Evolutionary conservation across 23 red algal species (phyloP).

Genomic region (Agarophyton chilense): DNA sequence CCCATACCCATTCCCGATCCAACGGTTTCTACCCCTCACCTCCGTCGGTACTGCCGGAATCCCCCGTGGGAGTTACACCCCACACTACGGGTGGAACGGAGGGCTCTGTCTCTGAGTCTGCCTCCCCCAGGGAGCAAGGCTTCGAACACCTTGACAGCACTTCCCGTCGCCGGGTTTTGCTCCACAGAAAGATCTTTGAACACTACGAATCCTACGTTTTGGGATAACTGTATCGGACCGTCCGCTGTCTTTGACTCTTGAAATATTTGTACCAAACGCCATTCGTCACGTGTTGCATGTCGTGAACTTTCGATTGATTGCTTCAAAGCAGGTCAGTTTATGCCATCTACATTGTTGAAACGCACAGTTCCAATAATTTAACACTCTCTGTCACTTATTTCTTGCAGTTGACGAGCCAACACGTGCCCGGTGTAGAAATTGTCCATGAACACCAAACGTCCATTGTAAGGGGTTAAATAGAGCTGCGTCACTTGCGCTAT

Average conservation of each 20-base stretch:
- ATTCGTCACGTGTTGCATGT: not conserved
- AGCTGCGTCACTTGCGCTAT: not conserved
- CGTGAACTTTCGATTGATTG: not conserved
- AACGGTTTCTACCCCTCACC: too few species aligned
- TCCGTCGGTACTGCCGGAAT: too few species aligned
- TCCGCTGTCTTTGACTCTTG: not conserved
- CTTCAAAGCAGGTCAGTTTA: not conserved
- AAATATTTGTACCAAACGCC: not conserved
- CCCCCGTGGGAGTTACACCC: too few species aligned
- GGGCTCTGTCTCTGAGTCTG: too few species aligned
- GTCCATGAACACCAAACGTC: not conserved
- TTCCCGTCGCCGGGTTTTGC: too few species aligned
- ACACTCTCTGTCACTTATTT: not conserved
- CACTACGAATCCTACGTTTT: not conserved
- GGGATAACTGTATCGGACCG: not conserved
- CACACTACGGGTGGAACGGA: too few species aligned
- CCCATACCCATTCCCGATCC: too few species aligned
- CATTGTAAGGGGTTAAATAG: not conserved
- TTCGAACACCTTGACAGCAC: too few species aligned
- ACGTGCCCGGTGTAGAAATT: constrained; percentile 20
- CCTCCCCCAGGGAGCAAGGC: too few species aligned
- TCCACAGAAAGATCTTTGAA: too few species aligned
- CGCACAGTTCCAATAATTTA: not conserved
- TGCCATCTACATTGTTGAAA: constrained; percentile 6
- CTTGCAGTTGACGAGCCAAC: not conserved